Evolutionary conservation across 2,329 filamentous ascomycete genomes (phyloP).

Genomic region (Calonectria hongkongensis): DNA sequence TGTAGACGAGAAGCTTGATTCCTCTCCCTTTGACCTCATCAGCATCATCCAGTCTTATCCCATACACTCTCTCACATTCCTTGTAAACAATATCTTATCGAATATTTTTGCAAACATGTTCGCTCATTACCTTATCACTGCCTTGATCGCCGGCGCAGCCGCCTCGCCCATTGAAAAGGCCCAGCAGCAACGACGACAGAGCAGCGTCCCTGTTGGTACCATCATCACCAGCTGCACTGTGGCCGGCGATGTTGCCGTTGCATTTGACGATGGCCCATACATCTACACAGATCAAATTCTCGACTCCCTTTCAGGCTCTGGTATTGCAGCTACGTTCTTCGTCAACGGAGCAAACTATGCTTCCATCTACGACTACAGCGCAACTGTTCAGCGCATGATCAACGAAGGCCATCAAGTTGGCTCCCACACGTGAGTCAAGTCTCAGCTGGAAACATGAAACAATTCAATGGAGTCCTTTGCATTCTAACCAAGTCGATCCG

Average conservation of each 20-base stretch:
- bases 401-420: conserved; percentile 73
- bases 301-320: background rate
- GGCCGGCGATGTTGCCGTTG: conserved; percentile 1
- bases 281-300: conserved; percentile 25
- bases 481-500: background rate
- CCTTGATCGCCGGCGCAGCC: conserved; percentile 4
- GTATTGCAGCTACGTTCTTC: conserved; percentile 39
- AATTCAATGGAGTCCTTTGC: background rate
- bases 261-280: conserved; percentile 33
- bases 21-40: background rate
- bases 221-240: conserved; percentile 35
- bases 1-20: background rate
- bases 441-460: background rate
- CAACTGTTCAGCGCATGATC: conserved; percentile 62
- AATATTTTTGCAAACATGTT: conserved; percentile 18
- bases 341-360: conserved; percentile 52
- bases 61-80: conserved; percentile 11
- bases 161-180: conserved; percentile 23
- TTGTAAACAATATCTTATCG: conserved; percentile 12
- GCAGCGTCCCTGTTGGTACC: conserved; percentile 18
- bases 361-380: conserved; percentile 48
- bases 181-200: conserved; percentile 15
- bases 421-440: conserved; percentile 59
- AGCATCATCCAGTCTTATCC: conserved; percentile 17
- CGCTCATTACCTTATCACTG: conserved; percentile 18